Conservation (phyloP, 345 rosid species). For the Bruguiera parviflora region DNA sequence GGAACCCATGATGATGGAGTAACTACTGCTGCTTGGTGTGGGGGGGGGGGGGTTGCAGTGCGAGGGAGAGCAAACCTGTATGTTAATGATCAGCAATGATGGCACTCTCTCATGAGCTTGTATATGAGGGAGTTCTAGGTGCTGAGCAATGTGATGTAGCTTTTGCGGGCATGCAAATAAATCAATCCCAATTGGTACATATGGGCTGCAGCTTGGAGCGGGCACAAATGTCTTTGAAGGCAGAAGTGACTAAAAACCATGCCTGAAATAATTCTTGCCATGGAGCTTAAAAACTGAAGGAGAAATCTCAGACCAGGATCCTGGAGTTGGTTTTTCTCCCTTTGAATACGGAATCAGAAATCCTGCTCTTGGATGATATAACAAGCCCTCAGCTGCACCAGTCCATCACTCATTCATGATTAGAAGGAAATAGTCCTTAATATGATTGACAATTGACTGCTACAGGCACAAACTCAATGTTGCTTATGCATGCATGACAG, state of each 20-base stretch:
- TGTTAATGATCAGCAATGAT: slow-evolving; percentile 57
- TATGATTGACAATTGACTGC: neutral
- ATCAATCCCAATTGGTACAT: slow-evolving; percentile 66
- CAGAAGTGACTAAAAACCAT: slow-evolving; percentile 6
- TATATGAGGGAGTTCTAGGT: slow-evolving; percentile 60
- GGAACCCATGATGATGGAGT: neutral
- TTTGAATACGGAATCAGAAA: slow-evolving; percentile 42
- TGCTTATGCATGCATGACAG: no score
- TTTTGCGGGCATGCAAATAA: slow-evolving; percentile 57
- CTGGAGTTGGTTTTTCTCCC: slow-evolving; percentile 48
- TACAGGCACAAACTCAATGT: no score
- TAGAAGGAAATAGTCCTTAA: neutral
- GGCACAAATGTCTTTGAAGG: neutral
- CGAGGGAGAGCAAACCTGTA: slow-evolving; percentile 44
- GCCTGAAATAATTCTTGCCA: slow-evolving; percentile 65
- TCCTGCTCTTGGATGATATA: slow-evolving; percentile 67
- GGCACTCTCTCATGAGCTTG: slow-evolving; percentile 46
- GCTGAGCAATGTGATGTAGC: slow-evolving; percentile 71
- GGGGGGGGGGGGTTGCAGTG: no score
- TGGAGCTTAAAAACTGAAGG: slow-evolving; percentile 74
- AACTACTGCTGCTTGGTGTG: no score
- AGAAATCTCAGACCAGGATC: slow-evolving; percentile 60
- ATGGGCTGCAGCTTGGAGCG: slow-evolving; percentile 60
- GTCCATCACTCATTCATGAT: slow-evolving; percentile 11
- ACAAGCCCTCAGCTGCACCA: slow-evolving; percentile 51